Conservation (phyloP, 257 asterid species). For the Solanum paucissectum region DNA sequence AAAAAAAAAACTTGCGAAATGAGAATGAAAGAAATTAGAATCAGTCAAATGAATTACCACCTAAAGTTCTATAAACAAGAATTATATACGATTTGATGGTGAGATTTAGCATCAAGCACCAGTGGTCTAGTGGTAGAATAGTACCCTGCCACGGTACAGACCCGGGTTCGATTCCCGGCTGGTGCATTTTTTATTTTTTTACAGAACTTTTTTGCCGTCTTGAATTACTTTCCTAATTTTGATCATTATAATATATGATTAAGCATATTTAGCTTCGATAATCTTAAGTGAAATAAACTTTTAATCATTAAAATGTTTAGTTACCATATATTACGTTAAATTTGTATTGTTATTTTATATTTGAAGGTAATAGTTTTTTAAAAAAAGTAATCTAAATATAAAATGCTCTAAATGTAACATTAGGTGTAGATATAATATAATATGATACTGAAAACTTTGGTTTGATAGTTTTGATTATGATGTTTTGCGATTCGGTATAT, state of each 20-base stretch:
- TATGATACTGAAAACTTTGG: background rate
- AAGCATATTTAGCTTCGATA: background rate
- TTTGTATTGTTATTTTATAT: background rate
- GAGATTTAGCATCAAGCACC: background rate
- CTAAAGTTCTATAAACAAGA: background rate
- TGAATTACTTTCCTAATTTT: background rate
- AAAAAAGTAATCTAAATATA: background rate
- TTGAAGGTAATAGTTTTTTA: accelerated
- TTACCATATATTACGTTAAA: background rate
- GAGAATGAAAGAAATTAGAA: background rate
- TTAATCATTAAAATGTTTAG: background rate
- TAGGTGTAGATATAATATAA: background rate
- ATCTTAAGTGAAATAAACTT: background rate
- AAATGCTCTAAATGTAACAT: background rate
- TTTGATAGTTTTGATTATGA: background rate
- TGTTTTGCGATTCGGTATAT: background rate
- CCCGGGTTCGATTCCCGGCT: conserved; percentile 99
- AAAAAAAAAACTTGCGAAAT: background rate
- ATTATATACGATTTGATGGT: no score
- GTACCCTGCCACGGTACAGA: conserved; percentile 99
- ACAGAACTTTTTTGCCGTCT: background rate
- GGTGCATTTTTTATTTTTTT: conserved; percentile 32
- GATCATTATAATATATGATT: background rate
- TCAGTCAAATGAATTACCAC: background rate
- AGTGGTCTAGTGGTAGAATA: conserved; percentile 97